Evolutionary conservation across 306 rosid genomes (phyloP), one percentile per base, ranked within the genome.

Genomic region (Cyamopsis tetragonoloba): DNA sequence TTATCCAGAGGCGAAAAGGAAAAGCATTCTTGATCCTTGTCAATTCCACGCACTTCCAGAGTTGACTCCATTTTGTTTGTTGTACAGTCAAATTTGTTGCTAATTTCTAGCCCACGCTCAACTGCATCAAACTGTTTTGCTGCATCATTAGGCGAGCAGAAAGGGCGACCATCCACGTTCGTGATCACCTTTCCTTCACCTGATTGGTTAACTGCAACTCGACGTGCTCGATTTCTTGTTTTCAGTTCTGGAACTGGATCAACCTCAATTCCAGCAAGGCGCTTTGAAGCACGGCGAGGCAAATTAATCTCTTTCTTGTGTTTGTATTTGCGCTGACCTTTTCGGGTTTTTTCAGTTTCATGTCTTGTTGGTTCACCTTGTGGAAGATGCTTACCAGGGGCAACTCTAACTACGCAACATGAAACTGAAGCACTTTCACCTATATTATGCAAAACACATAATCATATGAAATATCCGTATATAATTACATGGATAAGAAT

Each of bases 211-310:
- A 5, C 76, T n/a, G 71, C 59, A 57, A 14, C 57, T 68, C 75
- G 79, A n/a, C 74, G 78, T 18, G 77, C 67, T 30, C 80, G 81
- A 19, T 63, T 71, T 31, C 72, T 79, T 51, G 82, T 49, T 83
- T 75, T 73, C 46, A 83, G 81, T 67, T 84, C 91, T 24, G 78
- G 87, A 26, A 77, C 59, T 1, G 86, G 82, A 71, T 79, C 99
- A 72, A 73, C 70, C 75, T 83, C 76, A 73, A 88, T 81, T 53
- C 95, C 97, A 77, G 99, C 97, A 64, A 93, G 81, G 67, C 99
- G 89, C 80, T 88, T 93, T 27, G 99, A 93, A 53, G 85, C 74
- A 37, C 99, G 96, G 1, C 90, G 85, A 49, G 95, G 97, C 73
- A 89, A 44, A 68, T 68, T 78, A 37, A 57, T 31, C 42, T 77